Evolutionary conservation across 2,329 filamentous ascomycete species (phyloP), one percentile per base, ranked within the genome.

Genomic region (Davidsoniella australis): DNA sequence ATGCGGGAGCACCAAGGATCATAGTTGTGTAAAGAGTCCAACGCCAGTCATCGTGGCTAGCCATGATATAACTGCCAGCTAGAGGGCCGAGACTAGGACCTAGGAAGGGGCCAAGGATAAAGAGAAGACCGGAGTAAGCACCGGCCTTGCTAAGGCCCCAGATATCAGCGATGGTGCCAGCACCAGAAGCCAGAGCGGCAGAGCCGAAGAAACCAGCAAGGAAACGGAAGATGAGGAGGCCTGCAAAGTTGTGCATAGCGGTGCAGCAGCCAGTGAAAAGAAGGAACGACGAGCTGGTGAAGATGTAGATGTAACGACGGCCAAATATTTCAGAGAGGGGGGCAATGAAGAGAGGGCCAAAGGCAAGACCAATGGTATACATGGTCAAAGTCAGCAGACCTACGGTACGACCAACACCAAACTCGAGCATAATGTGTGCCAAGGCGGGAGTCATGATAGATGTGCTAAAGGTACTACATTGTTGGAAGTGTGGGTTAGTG

Each of bases 271-370:
- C 1, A 79, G 57, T 0, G 69, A 71, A 57, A 80, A 81, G 0
- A 78, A 56, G 2, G 68, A 66, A 2, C 71, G 73, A 0, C 74
- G 55, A 0, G 68, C 66, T 2, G 69, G 66, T 65, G 2, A 63
- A 55, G 1, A 69, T 49, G 57, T 76, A 79, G 23, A 79, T 66
- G 2, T 68, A 61, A 18, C 68, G 64, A 1, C 78, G 65, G 2
- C 78, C 78, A 33, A 72, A 61, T 0, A 66, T 70, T 57, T 82
- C 78, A 45, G 71, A 76, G 0, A 79, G 56, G 0, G 76, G 78
- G 0, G 76, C 75, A 8, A 72, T 72, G 12, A 78, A 54, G 45
- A 80, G 62, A 5, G 78, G 78, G 0, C 77, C 78, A 14, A 79
- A 63, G 2, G 65, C 74, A 0, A 82, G 66, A 0, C 76, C 77